Conservation (phyloP, 768 basidiomycete species). For the Pleurotus sapidus region DNA sequence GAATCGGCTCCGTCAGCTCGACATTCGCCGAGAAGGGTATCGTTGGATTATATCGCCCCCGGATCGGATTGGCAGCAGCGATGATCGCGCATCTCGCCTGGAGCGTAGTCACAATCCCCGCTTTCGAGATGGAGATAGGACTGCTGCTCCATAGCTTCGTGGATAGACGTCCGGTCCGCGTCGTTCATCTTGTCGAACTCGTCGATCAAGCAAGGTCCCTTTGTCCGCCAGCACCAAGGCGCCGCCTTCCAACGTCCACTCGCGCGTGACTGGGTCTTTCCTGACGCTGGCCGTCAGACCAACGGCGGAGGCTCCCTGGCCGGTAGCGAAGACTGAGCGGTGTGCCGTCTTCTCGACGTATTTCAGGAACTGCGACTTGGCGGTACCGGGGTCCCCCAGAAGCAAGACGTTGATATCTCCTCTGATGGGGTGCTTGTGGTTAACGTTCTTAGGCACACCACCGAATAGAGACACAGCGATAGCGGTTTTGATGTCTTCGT, state of each 20-base stretch:
- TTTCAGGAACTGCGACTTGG: constrained; percentile 98
- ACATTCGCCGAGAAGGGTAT: constrained; percentile 99
- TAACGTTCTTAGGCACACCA: constrained; percentile 93
- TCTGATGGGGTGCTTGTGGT: constrained; percentile 92
- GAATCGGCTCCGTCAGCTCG: constrained; percentile 95
- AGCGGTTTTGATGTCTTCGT: constrained; percentile 98
- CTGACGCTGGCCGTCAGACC: constrained; percentile 99
- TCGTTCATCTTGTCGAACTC: constrained; percentile 99
- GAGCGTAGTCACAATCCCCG: constrained; percentile 96
- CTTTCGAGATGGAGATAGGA: constrained; percentile 98
- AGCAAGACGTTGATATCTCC: constrained; percentile 97
- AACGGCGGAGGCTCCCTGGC: constrained; percentile 97
- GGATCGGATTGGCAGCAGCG: constrained; percentile 96
- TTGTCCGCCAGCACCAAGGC: constrained; percentile 98
- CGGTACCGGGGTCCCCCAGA: constrained; percentile 97
- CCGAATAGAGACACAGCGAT: constrained; percentile 93
- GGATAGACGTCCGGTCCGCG: constrained; percentile 94
- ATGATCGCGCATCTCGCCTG: constrained; percentile 98
- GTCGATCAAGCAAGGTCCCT: constrained; percentile 96
- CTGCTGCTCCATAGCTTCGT: constrained; percentile 99
- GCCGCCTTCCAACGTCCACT: constrained; percentile 99
- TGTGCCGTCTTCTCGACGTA: constrained; percentile 99
- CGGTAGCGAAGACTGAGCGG: constrained; percentile 96
- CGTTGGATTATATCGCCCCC: constrained; percentile 97
- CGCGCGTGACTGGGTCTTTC: constrained; percentile 94